A percentile compares a stretch with the other conserved stretches of the same genome.
These are phyloP conservation scores for Mortierella sp. DNA, from an alignment of 371 early-diverging fungal genomes.

Conservation along the genomic window DNA sequence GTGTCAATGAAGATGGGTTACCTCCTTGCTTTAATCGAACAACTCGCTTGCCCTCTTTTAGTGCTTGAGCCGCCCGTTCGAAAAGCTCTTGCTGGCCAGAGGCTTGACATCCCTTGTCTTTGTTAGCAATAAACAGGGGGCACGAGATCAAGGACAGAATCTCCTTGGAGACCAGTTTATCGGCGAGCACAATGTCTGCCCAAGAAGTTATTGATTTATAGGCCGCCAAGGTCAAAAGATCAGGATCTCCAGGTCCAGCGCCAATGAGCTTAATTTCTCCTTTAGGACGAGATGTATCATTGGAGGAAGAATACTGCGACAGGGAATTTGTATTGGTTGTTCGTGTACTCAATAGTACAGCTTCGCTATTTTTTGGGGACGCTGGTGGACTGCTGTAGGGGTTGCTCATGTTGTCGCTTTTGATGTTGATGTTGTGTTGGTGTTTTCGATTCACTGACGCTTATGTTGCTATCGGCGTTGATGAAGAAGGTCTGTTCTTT, in stretches of 20 bases:
- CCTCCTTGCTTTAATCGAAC: conserved; percentile 90
- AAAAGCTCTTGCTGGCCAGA: conserved; percentile 87
- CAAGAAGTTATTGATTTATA: conserved; percentile 68
- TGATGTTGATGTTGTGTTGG: neutral
- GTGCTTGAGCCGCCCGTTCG: conserved; percentile 70
- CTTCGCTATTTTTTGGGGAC: conserved; percentile 29
- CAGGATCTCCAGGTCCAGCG: conserved; percentile 90
- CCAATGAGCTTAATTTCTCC: conserved; percentile 71
- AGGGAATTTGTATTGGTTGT: neutral
- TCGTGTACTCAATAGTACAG: neutral
- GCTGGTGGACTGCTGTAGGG: conserved; percentile 50
- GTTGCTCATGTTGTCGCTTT: conserved; percentile 9
- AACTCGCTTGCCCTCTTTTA: conserved; percentile 76
- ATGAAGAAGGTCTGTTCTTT: neutral
- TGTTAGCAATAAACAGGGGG: conserved; percentile 73
- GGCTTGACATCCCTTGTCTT: conserved; percentile 85
- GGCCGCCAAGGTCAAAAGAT: conserved; percentile 86
- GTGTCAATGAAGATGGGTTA: neutral
- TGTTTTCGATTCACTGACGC: neutral
- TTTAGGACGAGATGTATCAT: neutral
- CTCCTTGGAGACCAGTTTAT: conserved; percentile 83
- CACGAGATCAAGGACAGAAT: conserved; percentile 71
- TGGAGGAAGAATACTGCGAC: neutral
- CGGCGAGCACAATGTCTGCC: conserved; percentile 88
- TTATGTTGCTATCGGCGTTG: neutral